phyloP scores from a whole-genome alignment of 306 rosid genomes.

The Glycyrrhiza uralensis region DNA sequence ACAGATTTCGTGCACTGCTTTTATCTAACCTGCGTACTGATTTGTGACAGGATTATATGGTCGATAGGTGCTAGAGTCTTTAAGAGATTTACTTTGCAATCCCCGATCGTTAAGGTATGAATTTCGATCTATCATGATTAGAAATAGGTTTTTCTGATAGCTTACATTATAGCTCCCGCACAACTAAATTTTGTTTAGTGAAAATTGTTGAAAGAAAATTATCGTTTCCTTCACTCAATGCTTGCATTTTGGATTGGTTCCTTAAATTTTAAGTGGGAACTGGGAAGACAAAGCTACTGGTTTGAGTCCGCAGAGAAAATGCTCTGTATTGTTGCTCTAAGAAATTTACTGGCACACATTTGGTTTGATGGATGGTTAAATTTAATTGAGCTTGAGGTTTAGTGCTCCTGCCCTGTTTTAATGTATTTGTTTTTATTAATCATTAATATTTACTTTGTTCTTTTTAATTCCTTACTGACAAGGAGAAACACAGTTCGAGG shows the following conservation, averaged over 20 bases:
- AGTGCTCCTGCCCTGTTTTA: neutral
- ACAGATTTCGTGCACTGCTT: neutral
- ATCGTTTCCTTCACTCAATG: neutral
- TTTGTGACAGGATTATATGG: conserved; percentile 76
- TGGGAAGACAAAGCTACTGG: neutral
- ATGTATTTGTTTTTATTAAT: neutral
- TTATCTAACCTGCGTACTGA: neutral
- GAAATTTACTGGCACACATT: neutral
- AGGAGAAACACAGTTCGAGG: neutral
- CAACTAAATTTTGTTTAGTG: neutral
- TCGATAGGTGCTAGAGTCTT: conserved; percentile 82
- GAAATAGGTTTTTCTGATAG: neutral
- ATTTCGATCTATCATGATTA: conserved; percentile 2
- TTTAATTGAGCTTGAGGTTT: neutral
- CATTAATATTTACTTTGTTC: neutral
- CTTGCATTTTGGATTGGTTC: neutral
- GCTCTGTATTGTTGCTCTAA: neutral
- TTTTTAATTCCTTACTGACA: neutral
- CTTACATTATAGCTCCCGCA: neutral
- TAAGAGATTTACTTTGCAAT: conserved; percentile 74
- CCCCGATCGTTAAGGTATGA: conserved; percentile 62
- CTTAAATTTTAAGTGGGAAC: neutral
- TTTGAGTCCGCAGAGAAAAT: neutral
- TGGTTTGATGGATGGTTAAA: neutral
- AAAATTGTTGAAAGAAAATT: neutral